A percentile compares a stretch with the other conserved stretches of the same genome.
phyloP scores from a whole-genome alignment of 169 alveolate species.

The Eimeria praecox region DNA sequence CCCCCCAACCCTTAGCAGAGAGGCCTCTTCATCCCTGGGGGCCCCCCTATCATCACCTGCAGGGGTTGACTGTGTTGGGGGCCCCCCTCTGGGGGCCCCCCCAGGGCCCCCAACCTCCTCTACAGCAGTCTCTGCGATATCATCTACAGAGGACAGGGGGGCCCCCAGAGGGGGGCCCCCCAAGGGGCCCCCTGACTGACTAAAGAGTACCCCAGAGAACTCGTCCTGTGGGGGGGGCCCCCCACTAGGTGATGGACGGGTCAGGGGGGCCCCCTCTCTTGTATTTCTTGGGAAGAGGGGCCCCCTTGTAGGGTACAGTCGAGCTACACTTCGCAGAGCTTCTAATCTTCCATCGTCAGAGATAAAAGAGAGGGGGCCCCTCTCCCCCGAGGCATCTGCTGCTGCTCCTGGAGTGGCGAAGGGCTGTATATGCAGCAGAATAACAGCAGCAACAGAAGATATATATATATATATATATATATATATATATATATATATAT shows the following conservation, averaged over 20 bases:
- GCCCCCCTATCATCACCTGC: background rate
- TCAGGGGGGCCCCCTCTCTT: background rate
- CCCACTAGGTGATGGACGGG: background rate
- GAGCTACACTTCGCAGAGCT: background rate
- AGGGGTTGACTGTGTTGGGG: constrained; percentile 14
- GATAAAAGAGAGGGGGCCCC: constrained; percentile 23
- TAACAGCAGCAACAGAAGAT: no score
- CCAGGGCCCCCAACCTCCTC: background rate
- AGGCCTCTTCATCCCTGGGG: background rate
- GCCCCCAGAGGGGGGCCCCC: no score
- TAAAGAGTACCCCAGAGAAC: background rate
- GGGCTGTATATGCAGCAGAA: constrained; percentile 18
- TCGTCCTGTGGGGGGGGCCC: background rate
- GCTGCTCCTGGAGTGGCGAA: constrained; percentile 21
- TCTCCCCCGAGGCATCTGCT: constrained; percentile 3
- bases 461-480: no score
- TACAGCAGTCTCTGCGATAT: background rate
- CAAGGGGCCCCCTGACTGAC: constrained; percentile 12
- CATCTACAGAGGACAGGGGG: background rate
- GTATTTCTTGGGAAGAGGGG: background rate
- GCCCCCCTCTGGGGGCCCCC: constrained; percentile 44
- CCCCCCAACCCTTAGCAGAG: background rate
- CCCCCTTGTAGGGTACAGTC: background rate
- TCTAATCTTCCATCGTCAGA: background rate
- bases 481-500: no score